phyloP scores from a whole-genome alignment of 345 rosid genomes.

The Psidium guajava region DNA sequence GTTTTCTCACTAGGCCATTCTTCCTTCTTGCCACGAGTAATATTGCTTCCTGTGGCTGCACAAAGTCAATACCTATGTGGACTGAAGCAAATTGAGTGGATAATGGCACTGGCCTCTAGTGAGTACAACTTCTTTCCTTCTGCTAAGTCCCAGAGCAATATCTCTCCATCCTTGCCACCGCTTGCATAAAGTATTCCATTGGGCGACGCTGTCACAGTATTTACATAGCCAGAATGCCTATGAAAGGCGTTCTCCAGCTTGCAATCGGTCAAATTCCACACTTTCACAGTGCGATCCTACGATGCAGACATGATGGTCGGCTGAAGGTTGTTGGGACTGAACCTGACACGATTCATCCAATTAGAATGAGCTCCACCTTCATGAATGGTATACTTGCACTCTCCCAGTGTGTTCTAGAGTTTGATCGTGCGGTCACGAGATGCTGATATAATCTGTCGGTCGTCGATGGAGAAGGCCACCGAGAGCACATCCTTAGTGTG shows the following conservation, averaged over 20 bases:
- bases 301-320: conserved; percentile 93
- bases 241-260: conserved; percentile 63
- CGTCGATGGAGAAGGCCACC: conserved; percentile 91
- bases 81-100: conserved; percentile 76
- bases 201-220: conserved; percentile 89
- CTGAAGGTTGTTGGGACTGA: conserved; percentile 65
- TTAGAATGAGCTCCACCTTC: conserved; percentile 70
- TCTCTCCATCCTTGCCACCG: conserved; percentile 91
- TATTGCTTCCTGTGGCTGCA: conserved; percentile 83
- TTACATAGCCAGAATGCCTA: conserved; percentile 78
- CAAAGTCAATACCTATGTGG: conserved; percentile 98
- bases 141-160: conserved; percentile 90
- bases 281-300: conserved; percentile 80
- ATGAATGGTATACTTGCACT: conserved; percentile 89
- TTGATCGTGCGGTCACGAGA: conserved; percentile 91
- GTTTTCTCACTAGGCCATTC: no score
- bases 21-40: no score
- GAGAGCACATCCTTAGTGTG: conserved; percentile 94
- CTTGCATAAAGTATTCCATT: conserved; percentile 92
- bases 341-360: conserved; percentile 92
- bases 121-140: conserved; percentile 91
- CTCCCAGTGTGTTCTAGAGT: conserved; percentile 94
- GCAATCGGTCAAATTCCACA: conserved; percentile 90
- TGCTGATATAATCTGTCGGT: conserved; percentile 95
- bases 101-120: conserved; percentile 69